These are phyloP conservation scores for Crithidia sp. DNA, from an alignment of 208 protist species.

Conservation along the genomic window DNA sequence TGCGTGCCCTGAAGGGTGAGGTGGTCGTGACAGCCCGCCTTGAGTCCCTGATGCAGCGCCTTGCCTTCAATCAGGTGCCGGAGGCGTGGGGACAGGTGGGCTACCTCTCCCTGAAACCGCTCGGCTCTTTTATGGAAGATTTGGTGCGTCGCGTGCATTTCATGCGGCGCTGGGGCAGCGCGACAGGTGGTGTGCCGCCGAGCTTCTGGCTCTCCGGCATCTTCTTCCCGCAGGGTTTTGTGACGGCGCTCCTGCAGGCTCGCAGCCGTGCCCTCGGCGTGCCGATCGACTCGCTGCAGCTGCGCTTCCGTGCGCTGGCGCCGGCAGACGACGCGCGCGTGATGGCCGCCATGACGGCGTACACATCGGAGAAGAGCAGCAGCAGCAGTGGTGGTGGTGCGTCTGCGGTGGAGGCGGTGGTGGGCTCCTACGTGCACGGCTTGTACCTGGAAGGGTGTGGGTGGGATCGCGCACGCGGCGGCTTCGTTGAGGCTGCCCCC, in stretches of 20 bases:
- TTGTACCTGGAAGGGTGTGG: conserved; percentile 91
- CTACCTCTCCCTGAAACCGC: conserved; percentile 95
- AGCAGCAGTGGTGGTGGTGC: conserved; percentile 28
- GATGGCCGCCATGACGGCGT: conserved; percentile 27
- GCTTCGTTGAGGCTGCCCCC: conserved; percentile 78
- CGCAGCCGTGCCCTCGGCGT: conserved; percentile 84
- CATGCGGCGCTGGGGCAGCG: conserved; percentile 84
- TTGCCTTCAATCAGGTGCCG: conserved; percentile 92
- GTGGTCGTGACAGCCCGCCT: conserved; percentile 84
- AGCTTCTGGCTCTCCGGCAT: conserved; percentile 97
- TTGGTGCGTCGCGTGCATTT: conserved; percentile 91
- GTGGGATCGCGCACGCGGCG: conserved; percentile 54
- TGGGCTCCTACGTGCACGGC: conserved; percentile 92
- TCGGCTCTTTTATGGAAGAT: conserved; percentile 95
- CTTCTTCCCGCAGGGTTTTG: conserved; percentile 97
- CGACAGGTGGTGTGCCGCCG: conserved; percentile 81
- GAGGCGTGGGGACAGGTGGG: conserved; percentile 82
- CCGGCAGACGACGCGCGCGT: conserved; percentile 32
- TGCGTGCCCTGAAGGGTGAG: conserved; percentile 86
- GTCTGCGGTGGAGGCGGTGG: conserved; percentile 43
- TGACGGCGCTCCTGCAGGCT: conserved; percentile 90
- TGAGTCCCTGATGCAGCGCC: conserved; percentile 79
- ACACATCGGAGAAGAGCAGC: conserved; percentile 12
- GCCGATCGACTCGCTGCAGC: conserved; percentile 89
- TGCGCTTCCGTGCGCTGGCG: conserved; percentile 62